Evolutionary conservation across 495 filamentous ascomycete genomes (phyloP).

Genomic region (Lichina pygmaea): DNA sequence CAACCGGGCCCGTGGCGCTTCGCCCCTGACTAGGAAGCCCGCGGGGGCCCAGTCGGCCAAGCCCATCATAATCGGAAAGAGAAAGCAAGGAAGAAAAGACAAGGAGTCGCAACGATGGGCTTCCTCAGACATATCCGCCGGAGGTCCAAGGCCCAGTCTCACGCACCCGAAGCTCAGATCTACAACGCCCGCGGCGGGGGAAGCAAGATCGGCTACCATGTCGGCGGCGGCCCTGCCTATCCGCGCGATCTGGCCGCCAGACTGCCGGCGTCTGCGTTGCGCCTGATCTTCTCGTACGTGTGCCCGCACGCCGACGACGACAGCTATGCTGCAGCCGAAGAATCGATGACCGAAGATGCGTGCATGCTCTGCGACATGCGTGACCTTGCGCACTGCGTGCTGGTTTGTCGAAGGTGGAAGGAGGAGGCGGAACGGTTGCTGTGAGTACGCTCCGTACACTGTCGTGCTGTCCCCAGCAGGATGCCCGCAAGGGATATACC

Average conservation of each 20-base stretch:
- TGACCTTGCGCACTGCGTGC: constrained; percentile 56
- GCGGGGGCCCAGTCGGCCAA: no score
- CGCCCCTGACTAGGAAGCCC: no score
- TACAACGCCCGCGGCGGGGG: not conserved
- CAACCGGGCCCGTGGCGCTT: no score
- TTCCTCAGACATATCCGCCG: not conserved
- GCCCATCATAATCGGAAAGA: no score
- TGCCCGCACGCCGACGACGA: constrained; percentile 63
- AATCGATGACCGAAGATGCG: constrained; percentile 53
- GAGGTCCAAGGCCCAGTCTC: not conserved
- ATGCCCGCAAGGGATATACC: not conserved
- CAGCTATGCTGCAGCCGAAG: constrained; percentile 56
- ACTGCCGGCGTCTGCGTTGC: constrained; percentile 36
- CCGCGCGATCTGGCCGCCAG: constrained; percentile 17
- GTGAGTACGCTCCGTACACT: constrained; percentile 16
- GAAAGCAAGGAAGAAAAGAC: no score
- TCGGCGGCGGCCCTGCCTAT: not conserved
- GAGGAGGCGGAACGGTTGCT: constrained; percentile 24
- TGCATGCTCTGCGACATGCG: constrained; percentile 93
- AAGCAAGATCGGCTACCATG: not conserved
- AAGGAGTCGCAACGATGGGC: not conserved
- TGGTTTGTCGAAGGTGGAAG: constrained; percentile 51
- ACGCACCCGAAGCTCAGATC: not conserved
- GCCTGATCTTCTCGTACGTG: constrained; percentile 48
- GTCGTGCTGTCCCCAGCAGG: no score